phyloP scores from a whole-genome alignment of 1,139 yeast genomes.

The Waltiozyma sp. region DNA sequence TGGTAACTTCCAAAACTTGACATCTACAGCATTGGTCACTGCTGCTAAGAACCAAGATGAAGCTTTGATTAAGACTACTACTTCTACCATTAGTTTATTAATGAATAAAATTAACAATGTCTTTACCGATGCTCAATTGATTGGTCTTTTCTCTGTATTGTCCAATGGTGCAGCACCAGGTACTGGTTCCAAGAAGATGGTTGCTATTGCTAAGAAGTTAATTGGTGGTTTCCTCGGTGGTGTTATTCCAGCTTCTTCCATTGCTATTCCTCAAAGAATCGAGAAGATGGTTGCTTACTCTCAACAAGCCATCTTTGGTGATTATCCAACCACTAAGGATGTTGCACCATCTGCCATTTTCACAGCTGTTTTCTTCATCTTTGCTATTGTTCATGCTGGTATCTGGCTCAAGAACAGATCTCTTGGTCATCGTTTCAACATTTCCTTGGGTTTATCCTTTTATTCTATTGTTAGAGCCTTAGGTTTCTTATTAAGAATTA shows the following conservation, averaged over 20 bases:
- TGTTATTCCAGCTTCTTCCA: not conserved
- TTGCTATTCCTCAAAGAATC: constrained; percentile 12
- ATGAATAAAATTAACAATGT: constrained; percentile 9
- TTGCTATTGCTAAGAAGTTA: constrained; percentile 11
- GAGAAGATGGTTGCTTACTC: constrained; percentile 9
- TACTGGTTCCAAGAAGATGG: constrained; percentile 17
- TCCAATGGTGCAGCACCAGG: constrained; percentile 18
- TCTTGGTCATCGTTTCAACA: constrained; percentile 56
- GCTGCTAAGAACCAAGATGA: constrained; percentile 7
- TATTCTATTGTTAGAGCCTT: constrained; percentile 43
- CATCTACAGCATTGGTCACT: constrained; percentile 10
- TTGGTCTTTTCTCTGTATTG: constrained; percentile 14
- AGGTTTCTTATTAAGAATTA: constrained; percentile 53
- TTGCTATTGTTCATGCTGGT: constrained; percentile 35
- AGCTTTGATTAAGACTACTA: constrained; percentile 6
- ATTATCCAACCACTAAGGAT: constrained; percentile 45
- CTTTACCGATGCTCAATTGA: constrained; percentile 14
- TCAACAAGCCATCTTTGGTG: constrained; percentile 46
- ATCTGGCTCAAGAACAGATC: constrained; percentile 39
- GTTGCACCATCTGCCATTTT: constrained; percentile 55
- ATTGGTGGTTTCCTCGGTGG: constrained; percentile 14
- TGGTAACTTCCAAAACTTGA: constrained; percentile 12
- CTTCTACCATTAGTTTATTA: constrained; percentile 9
- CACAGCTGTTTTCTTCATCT: constrained; percentile 39
- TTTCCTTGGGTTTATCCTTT: constrained; percentile 43